Conservation (phyloP, 805 yeast species). For the Tetrapisispora taiwanensis region DNA sequence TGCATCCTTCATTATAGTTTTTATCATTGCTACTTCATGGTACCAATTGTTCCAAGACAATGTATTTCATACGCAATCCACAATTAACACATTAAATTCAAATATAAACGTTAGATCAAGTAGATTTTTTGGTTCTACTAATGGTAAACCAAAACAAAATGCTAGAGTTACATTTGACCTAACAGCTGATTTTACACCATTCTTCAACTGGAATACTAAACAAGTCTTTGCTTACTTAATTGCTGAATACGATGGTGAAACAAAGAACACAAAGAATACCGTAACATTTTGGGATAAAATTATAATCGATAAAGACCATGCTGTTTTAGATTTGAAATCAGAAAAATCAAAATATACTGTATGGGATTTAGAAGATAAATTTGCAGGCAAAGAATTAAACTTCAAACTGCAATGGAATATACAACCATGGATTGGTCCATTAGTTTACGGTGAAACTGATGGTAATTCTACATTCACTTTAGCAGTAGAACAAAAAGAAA, state of each 20-base stretch:
- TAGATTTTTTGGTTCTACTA: slow-evolving; percentile 56
- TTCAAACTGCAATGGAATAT: slow-evolving; percentile 79
- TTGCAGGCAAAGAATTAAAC: slow-evolving; percentile 53
- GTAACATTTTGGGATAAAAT: slow-evolving; percentile 90
- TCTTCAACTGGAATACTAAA: slow-evolving; percentile 95
- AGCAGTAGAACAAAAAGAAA: slow-evolving; percentile 3
- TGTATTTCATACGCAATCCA: slow-evolving; percentile 36
- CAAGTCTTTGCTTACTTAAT: slow-evolving; percentile 88
- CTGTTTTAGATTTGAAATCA: slow-evolving; percentile 42
- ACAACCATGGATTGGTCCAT: slow-evolving; percentile 83
- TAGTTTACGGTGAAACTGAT: slow-evolving; percentile 52
- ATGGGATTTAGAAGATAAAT: slow-evolving; percentile 64
- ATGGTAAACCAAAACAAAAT: slow-evolving; percentile 67
- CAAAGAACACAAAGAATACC: slow-evolving; percentile 40
- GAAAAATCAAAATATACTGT: slow-evolving; percentile 68
- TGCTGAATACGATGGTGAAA: slow-evolving; percentile 59
- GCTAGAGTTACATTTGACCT: slow-evolving; percentile 63
- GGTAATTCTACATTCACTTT: slow-evolving; percentile 14
- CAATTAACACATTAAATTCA: slow-evolving; percentile 30
- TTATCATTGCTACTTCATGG: slow-evolving; percentile 40
- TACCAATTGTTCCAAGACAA: slow-evolving; percentile 38
- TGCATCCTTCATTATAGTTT: slow-evolving; percentile 36
- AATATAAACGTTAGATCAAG: slow-evolving; percentile 41
- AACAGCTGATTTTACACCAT: slow-evolving; percentile 59
- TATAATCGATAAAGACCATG: slow-evolving; percentile 47